These are phyloP conservation scores for Endoconidiophora polonica DNA, from an alignment of 2,329 filamentous ascomycete species.

Conservation along the genomic window DNA sequence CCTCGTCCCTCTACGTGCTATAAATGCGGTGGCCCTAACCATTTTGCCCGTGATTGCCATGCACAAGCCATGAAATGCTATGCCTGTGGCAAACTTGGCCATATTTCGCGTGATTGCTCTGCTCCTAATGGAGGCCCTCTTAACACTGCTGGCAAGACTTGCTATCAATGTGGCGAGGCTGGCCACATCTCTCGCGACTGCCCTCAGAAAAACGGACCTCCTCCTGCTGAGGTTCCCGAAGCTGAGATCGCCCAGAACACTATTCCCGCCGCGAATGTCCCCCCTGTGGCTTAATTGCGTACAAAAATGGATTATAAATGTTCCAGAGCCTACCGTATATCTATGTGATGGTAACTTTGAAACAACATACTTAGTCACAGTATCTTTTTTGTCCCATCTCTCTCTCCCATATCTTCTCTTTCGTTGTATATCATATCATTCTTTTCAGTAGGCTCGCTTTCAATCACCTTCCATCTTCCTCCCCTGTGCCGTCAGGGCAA, in stretches of 20 bases:
- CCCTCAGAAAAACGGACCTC: slow-evolving; percentile 46
- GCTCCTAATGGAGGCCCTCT: slow-evolving; percentile 90
- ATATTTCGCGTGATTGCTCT: slow-evolving; percentile 88
- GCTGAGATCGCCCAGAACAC: slow-evolving; percentile 32
- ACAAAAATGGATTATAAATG: not conserved
- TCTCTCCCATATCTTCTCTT: not conserved
- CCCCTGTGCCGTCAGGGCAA: not conserved
- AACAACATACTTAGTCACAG: too few species aligned
- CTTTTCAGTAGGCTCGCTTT: not conserved
- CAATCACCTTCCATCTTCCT: slow-evolving; percentile 3
- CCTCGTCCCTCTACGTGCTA: slow-evolving; percentile 47
- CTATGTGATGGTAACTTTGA: not conserved
- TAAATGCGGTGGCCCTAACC: slow-evolving; percentile 76
- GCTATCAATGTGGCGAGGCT: slow-evolving; percentile 91
- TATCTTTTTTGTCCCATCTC: not conserved
- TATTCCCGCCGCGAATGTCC: slow-evolving; percentile 16
- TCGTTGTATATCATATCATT: not conserved
- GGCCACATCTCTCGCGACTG: slow-evolving; percentile 95
- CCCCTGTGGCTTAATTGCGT: too few species aligned
- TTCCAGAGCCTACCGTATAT: not conserved
- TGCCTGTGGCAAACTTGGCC: slow-evolving; percentile 84
- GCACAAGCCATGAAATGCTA: slow-evolving; percentile 98
- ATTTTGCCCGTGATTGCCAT: slow-evolving; percentile 96
- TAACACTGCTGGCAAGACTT: slow-evolving; percentile 94
- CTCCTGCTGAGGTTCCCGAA: not conserved